Evolutionary conservation across 345 rosid species (phyloP).

Genomic region (Moricandia arvensis): DNA sequence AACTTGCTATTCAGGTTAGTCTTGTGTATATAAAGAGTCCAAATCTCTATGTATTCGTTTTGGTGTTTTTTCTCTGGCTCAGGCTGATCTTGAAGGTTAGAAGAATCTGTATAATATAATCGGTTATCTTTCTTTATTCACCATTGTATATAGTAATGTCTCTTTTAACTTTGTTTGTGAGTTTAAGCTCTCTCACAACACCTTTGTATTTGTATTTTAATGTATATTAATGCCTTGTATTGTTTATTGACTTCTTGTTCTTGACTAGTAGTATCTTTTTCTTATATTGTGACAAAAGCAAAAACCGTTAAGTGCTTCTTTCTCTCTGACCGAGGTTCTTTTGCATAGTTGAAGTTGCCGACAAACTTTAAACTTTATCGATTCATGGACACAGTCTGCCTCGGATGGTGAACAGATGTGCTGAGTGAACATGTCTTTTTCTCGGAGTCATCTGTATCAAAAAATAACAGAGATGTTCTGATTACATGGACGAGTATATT

Average conservation of each 20-base stretch:
- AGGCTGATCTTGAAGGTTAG: not conserved
- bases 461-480: too few relatives aligned
- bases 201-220: not conserved
- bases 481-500: not conserved
- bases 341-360: not conserved
- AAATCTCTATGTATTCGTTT: not conserved
- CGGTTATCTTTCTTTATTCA: not conserved
- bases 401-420: not conserved
- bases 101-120: not conserved
- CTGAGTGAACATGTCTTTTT: not conserved
- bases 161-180: not conserved
- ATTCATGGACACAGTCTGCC: not conserved
- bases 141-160: not conserved
- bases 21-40: not conserved
- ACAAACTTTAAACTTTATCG: not conserved
- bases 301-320: not conserved
- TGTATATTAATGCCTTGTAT: not conserved
- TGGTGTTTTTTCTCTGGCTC: not conserved
- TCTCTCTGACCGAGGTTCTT: not conserved
- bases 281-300: not conserved
- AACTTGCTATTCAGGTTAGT: not conserved
- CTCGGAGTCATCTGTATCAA: not conserved
- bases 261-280: not conserved
- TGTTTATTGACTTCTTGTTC: not conserved
- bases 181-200: not conserved